phyloP scores from a whole-genome alignment of 148 eudicot species.

The Persicaria tinctoria region DNA sequence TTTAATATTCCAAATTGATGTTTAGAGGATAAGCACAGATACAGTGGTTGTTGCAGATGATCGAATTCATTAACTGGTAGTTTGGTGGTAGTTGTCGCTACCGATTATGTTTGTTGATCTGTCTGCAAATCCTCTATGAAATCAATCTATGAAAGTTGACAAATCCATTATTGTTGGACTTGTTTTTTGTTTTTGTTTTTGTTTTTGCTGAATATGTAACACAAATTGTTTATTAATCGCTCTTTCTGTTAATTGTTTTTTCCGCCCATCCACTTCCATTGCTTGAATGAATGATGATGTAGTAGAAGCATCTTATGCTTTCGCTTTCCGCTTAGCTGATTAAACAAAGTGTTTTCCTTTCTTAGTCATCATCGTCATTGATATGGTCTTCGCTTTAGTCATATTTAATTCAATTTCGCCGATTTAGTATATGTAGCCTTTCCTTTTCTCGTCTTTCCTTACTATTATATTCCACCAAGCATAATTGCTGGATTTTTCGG shows the following conservation, averaged over 20 bases:
- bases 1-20: neutral
- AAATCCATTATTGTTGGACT: neutral
- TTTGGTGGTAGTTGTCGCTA: neutral
- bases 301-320: conserved; percentile 9
- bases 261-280: neutral
- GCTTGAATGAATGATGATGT: neutral
- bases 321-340: conserved; percentile 6
- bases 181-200: too few species aligned
- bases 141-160: neutral
- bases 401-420: neutral
- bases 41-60: neutral
- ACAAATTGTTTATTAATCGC: neutral
- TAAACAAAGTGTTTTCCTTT: neutral
- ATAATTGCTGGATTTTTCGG: neutral
- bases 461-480: neutral
- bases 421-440: neutral
- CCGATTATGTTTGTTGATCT: conserved; percentile 1
- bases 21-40: neutral
- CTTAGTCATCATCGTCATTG: neutral
- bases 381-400: conserved; percentile 6
- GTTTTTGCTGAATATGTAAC: neutral
- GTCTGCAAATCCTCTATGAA: neutral
- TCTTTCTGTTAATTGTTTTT: neutral
- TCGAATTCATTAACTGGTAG: too few species aligned
- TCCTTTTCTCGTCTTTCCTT: neutral